Percentiles rank a stretch among this genome's conserved stretches.
These are phyloP conservation scores for Magnaporthiopsis incrustans DNA, from an alignment of 2,329 filamentous ascomycete species.

Conservation along the genomic window DNA sequence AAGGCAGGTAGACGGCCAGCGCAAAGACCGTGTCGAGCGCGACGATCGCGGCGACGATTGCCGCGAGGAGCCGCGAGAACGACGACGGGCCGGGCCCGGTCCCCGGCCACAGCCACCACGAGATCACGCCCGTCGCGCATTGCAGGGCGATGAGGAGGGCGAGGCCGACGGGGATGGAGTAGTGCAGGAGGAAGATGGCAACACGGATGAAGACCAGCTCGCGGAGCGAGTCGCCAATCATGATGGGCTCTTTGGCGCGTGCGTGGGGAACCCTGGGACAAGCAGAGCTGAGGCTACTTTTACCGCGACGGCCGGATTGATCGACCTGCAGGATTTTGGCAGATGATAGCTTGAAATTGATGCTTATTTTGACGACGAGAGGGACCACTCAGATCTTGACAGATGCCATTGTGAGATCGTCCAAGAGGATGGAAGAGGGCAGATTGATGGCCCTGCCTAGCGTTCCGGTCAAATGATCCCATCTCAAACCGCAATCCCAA, in stretches of 20 bases:
- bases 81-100: background rate
- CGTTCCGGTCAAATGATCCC: background rate
- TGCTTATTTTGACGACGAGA: background rate
- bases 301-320: background rate
- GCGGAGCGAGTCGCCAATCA: constrained; percentile 24
- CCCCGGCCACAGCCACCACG: background rate
- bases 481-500: background rate
- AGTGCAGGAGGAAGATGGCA: constrained; percentile 34
- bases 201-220: constrained; percentile 38
- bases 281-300: background rate
- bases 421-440: background rate
- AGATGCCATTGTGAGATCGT: background rate
- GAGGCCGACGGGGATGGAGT: constrained; percentile 33
- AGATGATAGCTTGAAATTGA: background rate
- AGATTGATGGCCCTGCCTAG: background rate
- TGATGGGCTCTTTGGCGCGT: background rate
- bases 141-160: constrained; percentile 19
- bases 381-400: background rate
- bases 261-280: background rate
- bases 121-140: background rate
- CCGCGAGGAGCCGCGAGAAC: constrained; percentile 1
- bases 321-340: background rate
- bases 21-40: constrained; percentile 34
- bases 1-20: constrained; percentile 33
- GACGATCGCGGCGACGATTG: constrained; percentile 22